A percentile compares a stretch with the other conserved stretches of the same genome.
Conservation (phyloP, 2,329 filamentous ascomycete genomes). For the Fusarium albidum region DNA sequence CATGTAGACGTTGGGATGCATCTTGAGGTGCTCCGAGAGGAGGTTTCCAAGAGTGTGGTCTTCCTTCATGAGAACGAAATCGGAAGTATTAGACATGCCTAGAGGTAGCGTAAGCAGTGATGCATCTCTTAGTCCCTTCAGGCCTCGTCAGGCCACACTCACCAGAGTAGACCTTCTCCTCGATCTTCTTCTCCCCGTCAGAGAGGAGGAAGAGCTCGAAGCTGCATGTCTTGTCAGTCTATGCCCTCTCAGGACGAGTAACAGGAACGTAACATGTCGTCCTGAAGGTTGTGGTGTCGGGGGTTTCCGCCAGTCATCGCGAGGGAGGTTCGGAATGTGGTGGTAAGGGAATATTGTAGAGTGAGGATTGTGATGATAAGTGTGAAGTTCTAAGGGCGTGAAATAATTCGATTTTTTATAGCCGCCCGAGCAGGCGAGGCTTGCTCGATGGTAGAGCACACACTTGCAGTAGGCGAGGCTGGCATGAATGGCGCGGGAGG, state of each 20-base stretch:
- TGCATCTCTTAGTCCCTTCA: background rate
- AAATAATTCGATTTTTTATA: background rate
- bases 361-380: background rate
- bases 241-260: background rate
- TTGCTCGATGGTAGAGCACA: slow-evolving; percentile 16
- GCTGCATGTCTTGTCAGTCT: slow-evolving; percentile 56
- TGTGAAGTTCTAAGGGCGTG: background rate
- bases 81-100: slow-evolving; percentile 91
- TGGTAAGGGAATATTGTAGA: background rate
- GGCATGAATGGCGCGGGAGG: background rate
- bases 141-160: slow-evolving; percentile 47
- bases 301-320: slow-evolving; percentile 48
- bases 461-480: background rate
- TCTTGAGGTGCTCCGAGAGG: slow-evolving; percentile 83
- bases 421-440: background rate
- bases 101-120: slow-evolving; percentile 4
- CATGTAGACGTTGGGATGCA: slow-evolving; percentile 85
- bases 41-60: slow-evolving; percentile 96
- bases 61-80: slow-evolving; percentile 96
- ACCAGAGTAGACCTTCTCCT: slow-evolving; percentile 89
- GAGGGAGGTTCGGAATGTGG: background rate
- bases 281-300: slow-evolving; percentile 51
- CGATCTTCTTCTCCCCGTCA: slow-evolving; percentile 92
- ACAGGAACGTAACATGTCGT: slow-evolving; percentile 45
- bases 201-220: slow-evolving; percentile 92